phyloP scores from a whole-genome alignment of 2,329 filamentous ascomycete species.

The Xylaria sp. region DNA sequence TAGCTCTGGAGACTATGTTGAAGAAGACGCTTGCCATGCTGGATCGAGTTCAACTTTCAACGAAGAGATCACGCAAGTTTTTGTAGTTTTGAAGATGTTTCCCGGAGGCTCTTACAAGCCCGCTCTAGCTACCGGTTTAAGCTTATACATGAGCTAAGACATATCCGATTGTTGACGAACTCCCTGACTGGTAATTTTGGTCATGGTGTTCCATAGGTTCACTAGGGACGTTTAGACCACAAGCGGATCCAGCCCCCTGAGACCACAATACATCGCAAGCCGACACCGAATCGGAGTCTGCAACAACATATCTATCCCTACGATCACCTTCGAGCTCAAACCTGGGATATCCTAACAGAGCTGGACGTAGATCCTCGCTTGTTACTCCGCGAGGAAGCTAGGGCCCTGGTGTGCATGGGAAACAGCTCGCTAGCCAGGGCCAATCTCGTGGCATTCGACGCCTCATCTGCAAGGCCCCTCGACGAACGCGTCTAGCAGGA shows the following conservation, averaged over 20 bases:
- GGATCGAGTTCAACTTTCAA: constrained; percentile 34
- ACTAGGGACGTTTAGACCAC: constrained; percentile 38
- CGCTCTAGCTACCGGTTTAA: constrained; percentile 30
- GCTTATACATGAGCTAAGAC: constrained; percentile 45
- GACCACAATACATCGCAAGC: constrained; percentile 35
- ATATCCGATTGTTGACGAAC: constrained; percentile 36
- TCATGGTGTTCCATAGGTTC: constrained; percentile 39
- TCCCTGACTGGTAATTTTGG: constrained; percentile 30
- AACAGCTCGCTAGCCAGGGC: constrained; percentile 35
- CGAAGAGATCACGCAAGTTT: constrained; percentile 46
- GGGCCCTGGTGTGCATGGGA: constrained; percentile 35
- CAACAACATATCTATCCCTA: constrained; percentile 43
- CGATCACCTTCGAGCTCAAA: constrained; percentile 47
- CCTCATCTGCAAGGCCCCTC: constrained; percentile 44
- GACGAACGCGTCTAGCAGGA: constrained; percentile 33
- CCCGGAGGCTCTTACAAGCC: constrained; percentile 34
- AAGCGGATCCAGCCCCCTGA: constrained; percentile 34
- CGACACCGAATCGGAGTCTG: constrained; percentile 49
- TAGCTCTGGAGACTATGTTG: constrained; percentile 39
- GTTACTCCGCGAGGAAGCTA: constrained; percentile 40
- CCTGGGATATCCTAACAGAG: constrained; percentile 50
- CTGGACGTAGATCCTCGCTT: constrained; percentile 47
- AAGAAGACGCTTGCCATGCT: constrained; percentile 43
- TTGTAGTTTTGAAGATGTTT: constrained; percentile 48
- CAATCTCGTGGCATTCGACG: constrained; percentile 44